A percentile compares a stretch with the other conserved stretches of the same genome.
phyloP scores from a whole-genome alignment of 140 eudicot species.

The Cichorium intybus region DNA sequence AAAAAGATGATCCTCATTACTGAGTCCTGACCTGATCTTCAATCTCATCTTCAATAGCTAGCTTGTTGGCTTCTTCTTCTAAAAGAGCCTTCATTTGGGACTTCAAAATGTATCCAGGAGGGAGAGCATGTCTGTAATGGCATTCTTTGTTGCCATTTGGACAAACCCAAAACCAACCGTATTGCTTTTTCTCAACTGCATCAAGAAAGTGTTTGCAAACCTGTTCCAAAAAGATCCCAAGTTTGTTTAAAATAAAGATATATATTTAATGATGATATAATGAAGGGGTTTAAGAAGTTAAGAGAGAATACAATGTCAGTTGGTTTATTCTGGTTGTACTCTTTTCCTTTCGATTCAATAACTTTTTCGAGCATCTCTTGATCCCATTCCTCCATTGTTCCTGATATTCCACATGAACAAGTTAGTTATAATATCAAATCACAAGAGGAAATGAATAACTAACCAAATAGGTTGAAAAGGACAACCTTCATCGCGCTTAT shows the following conservation, averaged over 20 bases:
- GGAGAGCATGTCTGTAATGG: slow-evolving; percentile 91
- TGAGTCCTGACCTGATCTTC: slow-evolving; percentile 65
- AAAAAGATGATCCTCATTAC: slow-evolving; percentile 8
- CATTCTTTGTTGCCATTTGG: slow-evolving; percentile 95
- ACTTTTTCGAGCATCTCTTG: slow-evolving; percentile 80
- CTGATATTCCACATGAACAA: slow-evolving; percentile 25
- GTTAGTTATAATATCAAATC: slow-evolving; percentile 8
- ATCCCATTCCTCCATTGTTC: slow-evolving; percentile 96
- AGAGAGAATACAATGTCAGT: slow-evolving; percentile 72
- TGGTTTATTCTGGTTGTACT: slow-evolving; percentile 91
- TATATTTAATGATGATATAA: not conserved
- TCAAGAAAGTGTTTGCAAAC: slow-evolving; percentile 90
- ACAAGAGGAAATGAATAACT: not conserved
- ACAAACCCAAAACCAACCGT: slow-evolving; percentile 98
- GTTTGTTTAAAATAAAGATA: not conserved
- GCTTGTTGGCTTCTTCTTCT: slow-evolving; percentile 77
- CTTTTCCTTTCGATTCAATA: slow-evolving; percentile 74
- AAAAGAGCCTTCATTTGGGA: slow-evolving; percentile 97
- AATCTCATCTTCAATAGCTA: slow-evolving; percentile 90
- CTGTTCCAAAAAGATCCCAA: slow-evolving; percentile 32
- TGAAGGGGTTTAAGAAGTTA: not conserved
- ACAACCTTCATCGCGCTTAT: slow-evolving; percentile 82
- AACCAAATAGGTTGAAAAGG: not conserved
- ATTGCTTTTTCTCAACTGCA: slow-evolving; percentile 97
- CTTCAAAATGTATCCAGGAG: slow-evolving; percentile 84